Conservation (phyloP, 306 rosid species). For the Citrullus colocynthis region DNA sequence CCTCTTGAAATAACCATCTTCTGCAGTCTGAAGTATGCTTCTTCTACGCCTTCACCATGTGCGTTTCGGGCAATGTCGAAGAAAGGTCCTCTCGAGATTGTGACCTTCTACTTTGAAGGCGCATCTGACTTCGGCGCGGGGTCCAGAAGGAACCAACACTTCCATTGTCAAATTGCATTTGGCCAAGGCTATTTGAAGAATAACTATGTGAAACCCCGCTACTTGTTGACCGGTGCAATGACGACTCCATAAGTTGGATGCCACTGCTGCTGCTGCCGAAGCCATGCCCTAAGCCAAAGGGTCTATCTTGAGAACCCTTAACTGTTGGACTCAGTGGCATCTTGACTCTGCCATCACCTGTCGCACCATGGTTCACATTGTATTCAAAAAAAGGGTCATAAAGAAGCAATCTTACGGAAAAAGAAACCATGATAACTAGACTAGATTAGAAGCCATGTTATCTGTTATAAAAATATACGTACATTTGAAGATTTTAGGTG, state of each 20-base stretch:
- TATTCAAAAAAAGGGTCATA: conserved; percentile 2
- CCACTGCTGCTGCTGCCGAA: conserved; percentile 30
- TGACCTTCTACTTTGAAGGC: conserved; percentile 83
- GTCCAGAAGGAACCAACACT: conserved; percentile 62
- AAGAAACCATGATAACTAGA: neutral
- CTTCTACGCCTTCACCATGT: conserved; percentile 54
- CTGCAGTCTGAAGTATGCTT: conserved; percentile 32
- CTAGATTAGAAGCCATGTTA: neutral
- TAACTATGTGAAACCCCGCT: conserved; percentile 65
- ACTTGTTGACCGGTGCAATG: conserved; percentile 49
- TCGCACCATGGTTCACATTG: conserved; percentile 9
- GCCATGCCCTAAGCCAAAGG: conserved; percentile 42
- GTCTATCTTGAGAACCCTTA: conserved; percentile 38
- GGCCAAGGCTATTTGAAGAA: conserved; percentile 75
- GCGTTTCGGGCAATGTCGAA: conserved; percentile 64
- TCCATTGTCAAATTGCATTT: conserved; percentile 57
- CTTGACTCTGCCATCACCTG: conserved; percentile 84
- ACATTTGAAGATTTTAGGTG: neutral
- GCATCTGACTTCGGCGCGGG: conserved; percentile 81
- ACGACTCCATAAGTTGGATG: conserved; percentile 61
- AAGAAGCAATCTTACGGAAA: neutral
- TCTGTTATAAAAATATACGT: neutral
- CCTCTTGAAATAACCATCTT: conserved; percentile 91
- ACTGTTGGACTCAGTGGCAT: conserved; percentile 86
- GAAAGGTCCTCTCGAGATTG: conserved; percentile 93